Conservation (phyloP, 2,329 filamentous ascomycete species). For the Claviceps monticola region DNA sequence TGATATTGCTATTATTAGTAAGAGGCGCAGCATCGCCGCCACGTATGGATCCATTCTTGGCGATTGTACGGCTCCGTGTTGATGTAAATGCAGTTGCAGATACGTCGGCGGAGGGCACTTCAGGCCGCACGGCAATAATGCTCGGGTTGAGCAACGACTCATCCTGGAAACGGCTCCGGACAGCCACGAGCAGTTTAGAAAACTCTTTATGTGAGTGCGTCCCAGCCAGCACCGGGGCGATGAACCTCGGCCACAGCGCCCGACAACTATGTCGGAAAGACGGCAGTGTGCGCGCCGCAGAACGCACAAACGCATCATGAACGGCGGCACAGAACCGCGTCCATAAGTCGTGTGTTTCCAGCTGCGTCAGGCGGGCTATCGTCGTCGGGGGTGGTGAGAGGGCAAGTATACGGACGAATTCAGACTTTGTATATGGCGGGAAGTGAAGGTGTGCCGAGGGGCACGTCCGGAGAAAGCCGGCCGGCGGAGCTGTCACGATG, state of each 20-base stretch:
- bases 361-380: conserved; percentile 34
- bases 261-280: conserved; percentile 56
- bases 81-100: not conserved
- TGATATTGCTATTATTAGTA: not conserved
- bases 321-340: conserved; percentile 68
- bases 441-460: conserved; percentile 70
- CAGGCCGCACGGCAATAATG: conserved; percentile 30
- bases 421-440: conserved; percentile 65
- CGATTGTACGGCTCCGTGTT: not conserved
- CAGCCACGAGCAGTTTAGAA: conserved; percentile 62
- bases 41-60: not conserved
- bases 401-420: conserved; percentile 68
- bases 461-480: conserved; percentile 54
- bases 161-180: conserved; percentile 56
- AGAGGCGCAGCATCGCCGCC: not conserved
- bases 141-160: conserved; percentile 55
- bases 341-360: conserved; percentile 57
- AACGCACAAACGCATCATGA: conserved; percentile 73
- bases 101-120: not conserved
- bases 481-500: conserved; percentile 58
- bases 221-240: conserved; percentile 61
- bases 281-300: conserved; percentile 66
- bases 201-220: conserved; percentile 69
- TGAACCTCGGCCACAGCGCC: conserved; percentile 75
- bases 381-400: conserved; percentile 26